Conservation (phyloP, 345 rosid genomes). For the Gossypium turneri region DNA sequence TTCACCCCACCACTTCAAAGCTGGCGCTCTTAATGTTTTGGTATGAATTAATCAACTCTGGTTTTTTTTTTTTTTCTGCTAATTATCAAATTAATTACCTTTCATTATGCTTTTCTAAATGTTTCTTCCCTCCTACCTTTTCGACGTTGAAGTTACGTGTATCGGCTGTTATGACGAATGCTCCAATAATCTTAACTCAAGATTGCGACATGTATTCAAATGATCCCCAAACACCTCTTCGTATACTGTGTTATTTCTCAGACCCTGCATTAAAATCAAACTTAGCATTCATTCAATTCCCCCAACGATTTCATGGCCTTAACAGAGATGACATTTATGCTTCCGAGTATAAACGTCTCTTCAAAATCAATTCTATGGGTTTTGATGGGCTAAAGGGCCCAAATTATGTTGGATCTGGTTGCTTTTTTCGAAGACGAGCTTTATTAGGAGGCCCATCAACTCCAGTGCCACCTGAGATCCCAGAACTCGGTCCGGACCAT, state of each 20-base stretch:
- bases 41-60: neutral
- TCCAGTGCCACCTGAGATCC: slow-evolving; percentile 27
- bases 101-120: neutral
- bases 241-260: slow-evolving; percentile 45
- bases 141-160: slow-evolving; percentile 52
- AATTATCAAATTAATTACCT: neutral
- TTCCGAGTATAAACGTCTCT: slow-evolving; percentile 35
- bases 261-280: slow-evolving; percentile 32
- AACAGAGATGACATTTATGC: slow-evolving; percentile 55
- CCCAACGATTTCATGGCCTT: slow-evolving; percentile 54
- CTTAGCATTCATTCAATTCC: slow-evolving; percentile 56
- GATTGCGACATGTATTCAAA: slow-evolving; percentile 85
- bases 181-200: slow-evolving; percentile 57
- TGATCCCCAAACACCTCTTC: slow-evolving; percentile 47
- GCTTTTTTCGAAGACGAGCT: slow-evolving; percentile 54
- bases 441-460: slow-evolving; percentile 48
- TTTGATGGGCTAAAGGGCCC: slow-evolving; percentile 51
- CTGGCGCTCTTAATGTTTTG: slow-evolving; percentile 37
- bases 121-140: neutral
- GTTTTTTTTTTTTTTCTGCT: neutral
- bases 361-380: slow-evolving; percentile 40
- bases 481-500: slow-evolving; percentile 31
- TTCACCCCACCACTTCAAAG: slow-evolving; percentile 35
- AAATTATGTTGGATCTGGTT: slow-evolving; percentile 46
- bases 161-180: slow-evolving; percentile 60